These are phyloP conservation scores for Mycena rosella DNA, from an alignment of 768 basidiomycete species.

Conservation along the genomic window DNA sequence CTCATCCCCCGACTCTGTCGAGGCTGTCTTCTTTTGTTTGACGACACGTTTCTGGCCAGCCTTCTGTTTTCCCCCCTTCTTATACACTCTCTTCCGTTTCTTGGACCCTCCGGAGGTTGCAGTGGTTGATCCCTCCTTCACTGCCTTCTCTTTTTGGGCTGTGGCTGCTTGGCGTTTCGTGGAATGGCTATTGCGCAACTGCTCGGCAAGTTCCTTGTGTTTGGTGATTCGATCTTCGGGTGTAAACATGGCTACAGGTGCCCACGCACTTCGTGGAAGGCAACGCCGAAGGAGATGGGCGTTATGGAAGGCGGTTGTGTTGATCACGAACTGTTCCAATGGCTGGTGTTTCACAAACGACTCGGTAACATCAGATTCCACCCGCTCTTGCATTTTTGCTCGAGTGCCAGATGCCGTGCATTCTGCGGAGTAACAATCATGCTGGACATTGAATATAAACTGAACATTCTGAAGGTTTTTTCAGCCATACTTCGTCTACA, in stretches of 20 bases:
- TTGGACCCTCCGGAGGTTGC: too few species aligned
- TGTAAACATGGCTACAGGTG: constrained; percentile 16
- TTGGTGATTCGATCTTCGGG: neutral
- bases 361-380: constrained; percentile 19
- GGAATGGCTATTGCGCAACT: neutral
- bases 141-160: neutral
- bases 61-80: too few species aligned
- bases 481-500: too few species aligned
- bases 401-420: constrained; percentile 14
- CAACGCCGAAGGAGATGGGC: constrained; percentile 28
- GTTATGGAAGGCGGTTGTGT: constrained; percentile 28
- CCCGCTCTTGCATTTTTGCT: constrained; percentile 19
- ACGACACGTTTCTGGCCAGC: too few species aligned
- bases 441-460: constrained; percentile 27
- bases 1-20: too few species aligned
- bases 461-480: neutral
- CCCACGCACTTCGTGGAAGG: constrained; percentile 8
- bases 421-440: constrained; percentile 14
- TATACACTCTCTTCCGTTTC: too few species aligned
- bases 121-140: too few species aligned
- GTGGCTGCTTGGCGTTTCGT: neutral
- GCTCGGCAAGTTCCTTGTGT: constrained; percentile 10
- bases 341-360: constrained; percentile 3
- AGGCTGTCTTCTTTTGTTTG: too few species aligned
- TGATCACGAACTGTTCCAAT: constrained; percentile 14